These are phyloP conservation scores for Davidsoniella neocaledoniae DNA, from an alignment of 2,329 filamentous ascomycete genomes.

Conservation along the genomic window DNA sequence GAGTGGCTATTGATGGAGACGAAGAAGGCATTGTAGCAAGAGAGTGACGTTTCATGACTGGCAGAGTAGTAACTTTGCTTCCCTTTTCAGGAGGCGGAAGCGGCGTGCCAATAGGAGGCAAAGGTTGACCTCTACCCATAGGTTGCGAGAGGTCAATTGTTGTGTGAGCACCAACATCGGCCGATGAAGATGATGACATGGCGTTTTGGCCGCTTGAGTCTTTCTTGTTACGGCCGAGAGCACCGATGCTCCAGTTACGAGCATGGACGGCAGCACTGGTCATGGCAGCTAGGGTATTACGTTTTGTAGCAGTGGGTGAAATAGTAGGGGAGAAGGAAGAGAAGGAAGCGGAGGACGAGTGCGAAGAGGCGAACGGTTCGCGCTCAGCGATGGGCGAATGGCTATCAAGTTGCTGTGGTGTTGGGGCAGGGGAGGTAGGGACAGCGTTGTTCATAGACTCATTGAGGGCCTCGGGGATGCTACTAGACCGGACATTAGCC, in stretches of 20 bases:
- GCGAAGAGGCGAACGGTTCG: neutral
- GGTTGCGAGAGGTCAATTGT: slow-evolving; percentile 42
- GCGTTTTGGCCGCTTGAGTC: slow-evolving; percentile 10
- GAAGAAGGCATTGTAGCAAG: neutral
- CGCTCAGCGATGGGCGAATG: neutral
- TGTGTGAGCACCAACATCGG: neutral
- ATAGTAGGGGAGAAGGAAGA: neutral
- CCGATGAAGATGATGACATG: slow-evolving; percentile 15
- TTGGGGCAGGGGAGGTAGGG: neutral
- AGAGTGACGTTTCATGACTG: slow-evolving; percentile 45
- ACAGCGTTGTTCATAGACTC: neutral
- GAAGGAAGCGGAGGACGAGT: neutral
- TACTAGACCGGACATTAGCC: neutral
- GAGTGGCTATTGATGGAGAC: neutral
- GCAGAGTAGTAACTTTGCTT: slow-evolving; percentile 38
- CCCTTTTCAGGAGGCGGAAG: slow-evolving; percentile 51
- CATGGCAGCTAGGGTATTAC: slow-evolving; percentile 32
- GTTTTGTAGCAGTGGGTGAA: slow-evolving; percentile 15
- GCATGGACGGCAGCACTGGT: slow-evolving; percentile 38
- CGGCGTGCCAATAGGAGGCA: slow-evolving; percentile 67
- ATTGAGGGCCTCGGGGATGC: neutral
- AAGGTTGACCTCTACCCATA: slow-evolving; percentile 65
- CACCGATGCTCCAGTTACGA: slow-evolving; percentile 42
- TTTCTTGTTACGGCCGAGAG: slow-evolving; percentile 34
- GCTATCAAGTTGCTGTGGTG: too few relatives aligned